A percentile compares a stretch with the other conserved stretches of the same genome.
phyloP scores from a whole-genome alignment of 2,329 filamentous ascomycete species.

The Talaromyces piceae region DNA sequence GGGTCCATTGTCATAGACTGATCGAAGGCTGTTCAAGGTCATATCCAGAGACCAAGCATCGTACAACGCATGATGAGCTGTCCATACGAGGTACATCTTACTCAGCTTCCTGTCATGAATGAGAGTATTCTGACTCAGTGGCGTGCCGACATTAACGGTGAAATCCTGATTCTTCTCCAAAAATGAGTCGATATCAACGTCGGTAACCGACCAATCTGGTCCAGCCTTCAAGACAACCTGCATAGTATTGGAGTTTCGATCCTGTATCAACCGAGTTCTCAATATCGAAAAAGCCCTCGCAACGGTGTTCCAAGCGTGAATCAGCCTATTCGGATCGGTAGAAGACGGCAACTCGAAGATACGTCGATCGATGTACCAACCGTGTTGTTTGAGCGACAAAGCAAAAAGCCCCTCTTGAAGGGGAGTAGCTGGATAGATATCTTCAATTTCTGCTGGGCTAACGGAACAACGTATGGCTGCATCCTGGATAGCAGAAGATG shows the following conservation, averaged over 20 bases:
- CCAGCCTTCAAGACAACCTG: slow-evolving; percentile 17
- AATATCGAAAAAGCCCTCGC: slow-evolving; percentile 30
- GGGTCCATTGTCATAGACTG: too few relatives aligned
- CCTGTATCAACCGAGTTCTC: slow-evolving; percentile 29
- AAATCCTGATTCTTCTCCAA: neutral
- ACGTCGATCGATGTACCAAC: slow-evolving; percentile 30
- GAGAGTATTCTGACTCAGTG: slow-evolving; percentile 10
- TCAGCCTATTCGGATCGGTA: slow-evolving; percentile 25
- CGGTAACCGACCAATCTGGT: slow-evolving; percentile 12
- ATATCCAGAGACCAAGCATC: slow-evolving; percentile 27
- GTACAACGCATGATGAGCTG: slow-evolving; percentile 37
- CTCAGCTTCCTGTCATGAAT: neutral
- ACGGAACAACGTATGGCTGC: neutral
- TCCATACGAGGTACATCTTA: slow-evolving; percentile 27
- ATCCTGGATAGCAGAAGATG: neutral
- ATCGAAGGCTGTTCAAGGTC: slow-evolving; percentile 11
- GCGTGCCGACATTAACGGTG: slow-evolving; percentile 1
- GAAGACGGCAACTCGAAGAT: slow-evolving; percentile 18
- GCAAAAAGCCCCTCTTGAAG: slow-evolving; percentile 34
- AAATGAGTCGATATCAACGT: slow-evolving; percentile 3
- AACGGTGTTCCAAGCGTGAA: slow-evolving; percentile 27
- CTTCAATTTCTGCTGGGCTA: neutral
- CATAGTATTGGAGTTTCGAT: slow-evolving; percentile 14
- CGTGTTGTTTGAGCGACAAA: slow-evolving; percentile 25
- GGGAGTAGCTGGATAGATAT: slow-evolving; percentile 16